Percentiles rank a stretch among this genome's conserved stretches.
Evolutionary conservation across 2,329 filamentous ascomycete genomes (phyloP).

Genomic region (Aplosporella prunicola): DNA sequence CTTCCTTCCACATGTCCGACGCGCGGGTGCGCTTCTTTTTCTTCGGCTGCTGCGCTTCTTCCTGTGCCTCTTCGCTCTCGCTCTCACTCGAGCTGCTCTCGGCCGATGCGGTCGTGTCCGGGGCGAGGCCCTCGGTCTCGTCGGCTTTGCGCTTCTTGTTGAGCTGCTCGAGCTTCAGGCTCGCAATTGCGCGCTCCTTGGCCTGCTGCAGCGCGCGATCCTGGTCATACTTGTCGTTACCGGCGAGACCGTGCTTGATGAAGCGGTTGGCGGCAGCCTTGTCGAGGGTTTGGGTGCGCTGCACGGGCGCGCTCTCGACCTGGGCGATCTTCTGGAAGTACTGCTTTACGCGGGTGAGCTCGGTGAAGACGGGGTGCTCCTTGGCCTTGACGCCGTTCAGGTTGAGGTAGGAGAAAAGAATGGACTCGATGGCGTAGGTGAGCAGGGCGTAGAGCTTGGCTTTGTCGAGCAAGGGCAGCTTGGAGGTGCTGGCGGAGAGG

Average conservation of each 20-base stretch:
- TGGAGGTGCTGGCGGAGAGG: constrained; percentile 59
- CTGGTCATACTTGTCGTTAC: constrained; percentile 37
- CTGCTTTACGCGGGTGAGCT: constrained; percentile 76
- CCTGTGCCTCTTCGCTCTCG: constrained; percentile 9
- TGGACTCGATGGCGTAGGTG: constrained; percentile 81
- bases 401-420: constrained; percentile 75
- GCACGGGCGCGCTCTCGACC: constrained; percentile 53
- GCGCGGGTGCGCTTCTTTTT: constrained; percentile 11
- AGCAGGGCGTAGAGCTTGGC: constrained; percentile 86
- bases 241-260: constrained; percentile 65
- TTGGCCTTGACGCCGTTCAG: constrained; percentile 72
- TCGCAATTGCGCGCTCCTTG: constrained; percentile 26
- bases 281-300: constrained; percentile 50
- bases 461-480: constrained; percentile 85
- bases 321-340: constrained; percentile 89
- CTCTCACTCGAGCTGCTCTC: constrained; percentile 1
- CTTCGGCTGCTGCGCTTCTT: constrained; percentile 10
- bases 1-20: constrained; percentile 9
- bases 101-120: constrained; percentile 1
- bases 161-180: constrained; percentile 27
- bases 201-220: constrained; percentile 28
- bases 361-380: constrained; percentile 72
- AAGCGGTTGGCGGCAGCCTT: constrained; percentile 73
- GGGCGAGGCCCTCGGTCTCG: constrained; percentile 14
- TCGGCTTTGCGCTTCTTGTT: constrained; percentile 22